Evolutionary conservation across 352 stramenopile species (phyloP).

Genomic region (Globisporangium yorkense): DNA sequence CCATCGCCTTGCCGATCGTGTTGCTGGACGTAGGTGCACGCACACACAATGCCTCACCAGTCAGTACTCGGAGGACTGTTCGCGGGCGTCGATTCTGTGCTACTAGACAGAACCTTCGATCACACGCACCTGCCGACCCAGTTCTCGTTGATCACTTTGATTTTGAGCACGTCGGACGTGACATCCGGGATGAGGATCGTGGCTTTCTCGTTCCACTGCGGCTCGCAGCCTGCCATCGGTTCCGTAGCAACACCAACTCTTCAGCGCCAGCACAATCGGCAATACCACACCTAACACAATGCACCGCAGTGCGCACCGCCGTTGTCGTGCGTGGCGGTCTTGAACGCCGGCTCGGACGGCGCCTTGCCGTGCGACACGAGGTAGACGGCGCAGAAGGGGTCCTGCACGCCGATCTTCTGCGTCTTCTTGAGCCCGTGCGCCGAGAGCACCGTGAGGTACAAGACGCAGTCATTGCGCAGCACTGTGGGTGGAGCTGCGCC

Average conservation of each 20-base stretch:
- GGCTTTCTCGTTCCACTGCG: constrained; percentile 72
- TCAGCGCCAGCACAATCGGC: neutral
- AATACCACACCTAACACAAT: too few relatives aligned
- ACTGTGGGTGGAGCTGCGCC: constrained; percentile 5
- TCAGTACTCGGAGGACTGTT: too few relatives aligned
- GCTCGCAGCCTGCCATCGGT: constrained; percentile 30
- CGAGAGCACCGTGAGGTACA: constrained; percentile 63
- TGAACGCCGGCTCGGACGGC: constrained; percentile 47
- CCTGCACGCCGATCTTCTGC: constrained; percentile 65
- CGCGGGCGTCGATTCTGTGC: neutral
- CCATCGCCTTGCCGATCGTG: constrained; percentile 58
- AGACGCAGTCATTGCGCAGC: constrained; percentile 62
- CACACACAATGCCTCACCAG: neutral
- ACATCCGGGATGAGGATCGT: constrained; percentile 69
- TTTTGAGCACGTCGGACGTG: constrained; percentile 53
- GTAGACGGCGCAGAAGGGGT: constrained; percentile 64
- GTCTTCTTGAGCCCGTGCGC: constrained; percentile 63
- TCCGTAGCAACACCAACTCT: neutral
- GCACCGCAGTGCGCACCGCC: constrained; percentile 23
- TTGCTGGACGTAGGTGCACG: constrained; percentile 26
- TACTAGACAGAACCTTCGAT: neutral
- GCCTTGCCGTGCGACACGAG: constrained; percentile 51
- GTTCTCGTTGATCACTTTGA: constrained; percentile 76
- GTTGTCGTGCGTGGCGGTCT: constrained; percentile 69
- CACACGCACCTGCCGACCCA: constrained; percentile 59